Evolutionary conservation across 2,329 filamentous ascomycete species (phyloP).

Genomic region (Keithomyces neogunnii): DNA sequence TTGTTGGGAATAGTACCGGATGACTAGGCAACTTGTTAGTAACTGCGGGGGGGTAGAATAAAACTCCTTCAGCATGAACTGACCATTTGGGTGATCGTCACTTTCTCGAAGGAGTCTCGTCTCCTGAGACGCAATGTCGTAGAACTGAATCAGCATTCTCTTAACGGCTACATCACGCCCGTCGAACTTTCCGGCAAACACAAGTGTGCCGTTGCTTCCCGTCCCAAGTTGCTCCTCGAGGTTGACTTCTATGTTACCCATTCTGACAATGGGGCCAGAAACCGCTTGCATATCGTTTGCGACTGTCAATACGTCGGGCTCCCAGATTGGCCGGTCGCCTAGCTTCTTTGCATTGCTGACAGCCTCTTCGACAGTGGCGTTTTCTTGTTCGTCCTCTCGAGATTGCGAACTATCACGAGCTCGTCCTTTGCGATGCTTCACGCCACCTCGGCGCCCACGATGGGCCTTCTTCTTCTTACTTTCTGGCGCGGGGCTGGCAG

Average conservation of each 20-base stretch:
- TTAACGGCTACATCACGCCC: constrained; percentile 92
- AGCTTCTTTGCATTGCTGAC: constrained; percentile 52
- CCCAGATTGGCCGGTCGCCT: constrained; percentile 42
- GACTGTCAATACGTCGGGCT: constrained; percentile 54
- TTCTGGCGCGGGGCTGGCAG: neutral
- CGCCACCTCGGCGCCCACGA: constrained; percentile 63
- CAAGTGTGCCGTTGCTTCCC: constrained; percentile 93
- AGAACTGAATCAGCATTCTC: constrained; percentile 92
- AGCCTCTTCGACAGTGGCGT: constrained; percentile 51
- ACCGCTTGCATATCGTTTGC: constrained; percentile 51
- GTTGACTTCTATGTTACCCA: constrained; percentile 57
- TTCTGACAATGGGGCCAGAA: constrained; percentile 49
- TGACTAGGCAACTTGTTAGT: constrained; percentile 46
- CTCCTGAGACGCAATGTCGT: constrained; percentile 90
- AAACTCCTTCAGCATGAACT: constrained; percentile 8
- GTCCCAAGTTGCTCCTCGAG: constrained; percentile 58
- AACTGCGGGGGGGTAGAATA: neutral
- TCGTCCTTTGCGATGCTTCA: constrained; percentile 54
- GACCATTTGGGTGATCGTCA: constrained; percentile 84
- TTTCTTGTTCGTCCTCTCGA: constrained; percentile 35
- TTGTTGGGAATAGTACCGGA: constrained; percentile 91
- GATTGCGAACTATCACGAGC: constrained; percentile 44
- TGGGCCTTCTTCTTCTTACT: constrained; percentile 61
- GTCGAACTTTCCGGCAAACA: constrained; percentile 91
- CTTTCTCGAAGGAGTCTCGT: constrained; percentile 85